These are phyloP conservation scores for Diaporthe nobilis DNA, from an alignment of 2,329 filamentous ascomycete species.

Conservation along the genomic window DNA sequence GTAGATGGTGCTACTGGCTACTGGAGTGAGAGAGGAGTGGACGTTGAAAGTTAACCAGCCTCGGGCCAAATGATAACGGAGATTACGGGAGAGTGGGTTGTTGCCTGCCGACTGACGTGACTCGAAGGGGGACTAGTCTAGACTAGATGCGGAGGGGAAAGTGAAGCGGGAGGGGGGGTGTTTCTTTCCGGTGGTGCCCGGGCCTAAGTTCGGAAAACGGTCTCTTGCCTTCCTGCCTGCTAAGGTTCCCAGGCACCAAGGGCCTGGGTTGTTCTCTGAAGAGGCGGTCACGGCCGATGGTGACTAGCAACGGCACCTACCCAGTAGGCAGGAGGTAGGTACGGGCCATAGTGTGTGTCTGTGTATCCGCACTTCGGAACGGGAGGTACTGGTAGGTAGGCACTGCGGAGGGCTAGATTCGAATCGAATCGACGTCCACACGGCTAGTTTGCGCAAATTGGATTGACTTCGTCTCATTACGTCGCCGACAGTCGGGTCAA, in stretches of 20 bases:
- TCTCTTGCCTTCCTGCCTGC: not conserved
- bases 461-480: conserved; percentile 23
- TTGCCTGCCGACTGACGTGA: conserved; percentile 22
- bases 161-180: conserved; percentile 11
- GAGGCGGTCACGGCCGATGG: conserved; percentile 20
- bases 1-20: not conserved
- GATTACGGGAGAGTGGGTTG: conserved; percentile 21
- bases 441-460: conserved; percentile 31
- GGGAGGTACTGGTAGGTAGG: conserved; percentile 8
- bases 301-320: not conserved
- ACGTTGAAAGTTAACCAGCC: conserved; percentile 7
- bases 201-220: conserved; percentile 10
- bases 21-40: not conserved
- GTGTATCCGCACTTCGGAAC: conserved; percentile 11
- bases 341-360: not conserved
- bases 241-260: conserved; percentile 6
- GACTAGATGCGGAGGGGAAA: not conserved
- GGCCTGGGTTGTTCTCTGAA: not conserved
- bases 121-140: not conserved
- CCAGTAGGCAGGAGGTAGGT: not conserved
- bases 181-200: conserved; percentile 13
- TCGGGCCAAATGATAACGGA: conserved; percentile 17
- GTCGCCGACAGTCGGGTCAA: conserved; percentile 27
- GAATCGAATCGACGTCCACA: conserved; percentile 12
- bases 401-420: not conserved